Base-by-base conservation (phyloP, 2,329 filamentous ascomycete genomes). In the Zymoseptoria ardabiliae region DNA sequence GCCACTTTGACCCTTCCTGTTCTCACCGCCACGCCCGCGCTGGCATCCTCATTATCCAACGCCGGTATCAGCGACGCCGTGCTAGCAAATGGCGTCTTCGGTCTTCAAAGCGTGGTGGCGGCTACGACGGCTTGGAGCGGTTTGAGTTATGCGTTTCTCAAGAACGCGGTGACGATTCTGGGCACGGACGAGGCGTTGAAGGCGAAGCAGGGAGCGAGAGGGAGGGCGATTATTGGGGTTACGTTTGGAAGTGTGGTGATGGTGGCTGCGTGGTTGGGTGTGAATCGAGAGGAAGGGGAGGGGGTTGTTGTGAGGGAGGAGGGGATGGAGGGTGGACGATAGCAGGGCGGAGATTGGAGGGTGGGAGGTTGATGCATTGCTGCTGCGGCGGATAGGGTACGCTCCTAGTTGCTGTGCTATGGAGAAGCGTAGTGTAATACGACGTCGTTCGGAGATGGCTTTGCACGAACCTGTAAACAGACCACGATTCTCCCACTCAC, bases 81-180 rank as follows among this genome's bases (percentile, higher is more conserved):
- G 55, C 68, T 79, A 67, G 69, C 75, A 59, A 66, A 64, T 5
- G 64, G 72, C 50, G 72, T 72, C 53, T 66, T 60, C 22, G 66
- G 69, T 13, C 72, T 77, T 66, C 93, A 90, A 70, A 93, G 90
- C 67, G 75, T 95, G 13, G 93, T 99, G 2, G 92, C 91, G 0
- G 83, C 81, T 0, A 99, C 94, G 3, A 99, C 94, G 0, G 76
- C 96, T 5, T 97, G 92, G 90, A 97, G 91, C 63, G 94, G 94
- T 7, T 80, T 92, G 13, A 96, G 92, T 73, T 99, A 99, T 72
- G 81, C 96, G 6, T 95, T 88, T 72, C 90, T 85, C 66, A 96
- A 94, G 73, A 88, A 96, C 68, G 93, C 91, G 0, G 92, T 97
- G 30, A 95, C 88, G 73, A 97, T 97, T 58, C 73, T 97, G 50